A percentile compares a stretch with the other conserved stretches of the same genome.
phyloP scores from a whole-genome alignment of 2,329 filamentous ascomycete genomes.

The Diaporthe sp. region DNA sequence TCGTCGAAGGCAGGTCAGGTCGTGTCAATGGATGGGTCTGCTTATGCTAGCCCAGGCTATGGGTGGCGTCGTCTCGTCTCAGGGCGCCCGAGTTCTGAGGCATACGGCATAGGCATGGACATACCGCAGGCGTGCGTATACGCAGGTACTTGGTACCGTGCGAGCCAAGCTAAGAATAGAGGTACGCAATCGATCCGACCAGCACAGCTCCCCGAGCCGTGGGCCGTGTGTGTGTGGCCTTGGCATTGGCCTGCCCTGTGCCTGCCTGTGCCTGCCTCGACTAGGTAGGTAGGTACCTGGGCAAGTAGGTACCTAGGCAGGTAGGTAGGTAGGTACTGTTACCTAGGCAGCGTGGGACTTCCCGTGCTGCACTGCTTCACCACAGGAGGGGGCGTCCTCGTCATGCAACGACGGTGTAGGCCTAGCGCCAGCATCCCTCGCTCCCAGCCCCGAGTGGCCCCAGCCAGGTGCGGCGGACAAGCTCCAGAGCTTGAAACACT shows the following conservation, averaged over 20 bases:
- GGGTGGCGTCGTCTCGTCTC: constrained; percentile 26
- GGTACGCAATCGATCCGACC: constrained; percentile 1
- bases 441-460: not conserved
- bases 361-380: not conserved
- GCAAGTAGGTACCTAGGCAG: too few species aligned
- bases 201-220: constrained; percentile 5
- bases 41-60: constrained; percentile 16
- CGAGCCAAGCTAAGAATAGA: constrained; percentile 27
- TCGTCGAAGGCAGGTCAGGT: not conserved
- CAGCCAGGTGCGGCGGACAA: not conserved
- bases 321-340: too few species aligned
- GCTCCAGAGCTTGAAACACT: constrained; percentile 22
- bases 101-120: constrained; percentile 2
- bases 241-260: not conserved
- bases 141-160: not conserved
- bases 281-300: too few species aligned
- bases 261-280: not conserved
- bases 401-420: not conserved
- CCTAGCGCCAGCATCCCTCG: constrained; percentile 5
- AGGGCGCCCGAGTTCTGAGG: constrained; percentile 21
- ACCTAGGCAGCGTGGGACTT: not conserved
- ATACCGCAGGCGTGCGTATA: not conserved
- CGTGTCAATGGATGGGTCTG: constrained; percentile 17
- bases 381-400: not conserved
- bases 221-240: not conserved